A percentile compares a stretch with the other conserved stretches of the same genome.
phyloP scores from a whole-genome alignment of 2,329 filamentous ascomycete genomes.

The Aureobasidium sp. region DNA sequence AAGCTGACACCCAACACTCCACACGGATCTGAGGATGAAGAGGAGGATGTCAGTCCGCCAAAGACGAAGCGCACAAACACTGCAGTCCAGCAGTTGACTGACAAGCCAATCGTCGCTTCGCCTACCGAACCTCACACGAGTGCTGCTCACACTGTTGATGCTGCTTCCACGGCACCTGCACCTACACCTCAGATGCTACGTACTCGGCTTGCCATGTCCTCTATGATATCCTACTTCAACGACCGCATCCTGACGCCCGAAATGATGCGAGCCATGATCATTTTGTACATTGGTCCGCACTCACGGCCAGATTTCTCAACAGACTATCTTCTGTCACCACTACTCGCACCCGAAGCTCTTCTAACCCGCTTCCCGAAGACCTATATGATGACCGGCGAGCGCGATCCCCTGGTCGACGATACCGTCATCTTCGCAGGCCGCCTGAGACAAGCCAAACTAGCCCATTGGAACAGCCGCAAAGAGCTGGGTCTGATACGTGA shows the following conservation, averaged over 20 bases:
- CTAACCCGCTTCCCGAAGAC: conserved; percentile 86
- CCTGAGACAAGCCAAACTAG: conserved; percentile 66
- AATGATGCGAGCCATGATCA: conserved; percentile 99
- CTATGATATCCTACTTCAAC: conserved; percentile 98
- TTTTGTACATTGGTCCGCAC: conserved; percentile 90
- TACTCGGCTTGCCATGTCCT: conserved; percentile 86
- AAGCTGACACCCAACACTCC: conserved; percentile 73
- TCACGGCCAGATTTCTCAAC: conserved; percentile 86
- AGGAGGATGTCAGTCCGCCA: conserved; percentile 26
- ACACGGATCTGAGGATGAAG: conserved; percentile 69
- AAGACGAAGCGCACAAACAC: background rate
- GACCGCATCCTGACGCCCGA: conserved; percentile 91
- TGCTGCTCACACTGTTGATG: conserved; percentile 30
- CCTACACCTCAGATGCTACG: conserved; percentile 47
- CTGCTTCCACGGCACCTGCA: conserved; percentile 23
- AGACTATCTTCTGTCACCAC: conserved; percentile 83
- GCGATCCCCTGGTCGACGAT: conserved; percentile 91
- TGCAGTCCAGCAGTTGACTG: conserved; percentile 18
- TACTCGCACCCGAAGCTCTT: conserved; percentile 77
- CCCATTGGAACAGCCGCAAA: conserved; percentile 45
- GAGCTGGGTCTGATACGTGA: conserved; percentile 46
- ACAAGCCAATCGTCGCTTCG: background rate
- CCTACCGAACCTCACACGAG: conserved; percentile 15
- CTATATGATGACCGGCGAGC: conserved; percentile 88
- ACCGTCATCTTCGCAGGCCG: conserved; percentile 92